Evolutionary conservation across 2,329 filamentous ascomycete species (phyloP), one percentile per base, ranked within the genome.

Genomic region (Stemphylium lycopersici): DNA sequence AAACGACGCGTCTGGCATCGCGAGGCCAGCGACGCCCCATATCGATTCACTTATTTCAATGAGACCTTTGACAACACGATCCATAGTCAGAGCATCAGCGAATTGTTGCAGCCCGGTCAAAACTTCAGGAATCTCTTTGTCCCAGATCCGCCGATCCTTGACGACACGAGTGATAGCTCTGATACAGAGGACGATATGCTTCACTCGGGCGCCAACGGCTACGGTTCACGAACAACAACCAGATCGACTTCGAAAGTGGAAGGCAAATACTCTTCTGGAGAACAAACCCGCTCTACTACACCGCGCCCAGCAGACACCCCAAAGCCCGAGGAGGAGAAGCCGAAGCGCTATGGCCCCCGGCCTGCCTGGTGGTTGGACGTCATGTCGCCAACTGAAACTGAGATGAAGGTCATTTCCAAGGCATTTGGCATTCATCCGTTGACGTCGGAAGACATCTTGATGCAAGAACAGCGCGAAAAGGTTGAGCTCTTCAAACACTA

Each of bases 301-400:
- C 83, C 84, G 13, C 76, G 76, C 55, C 80, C 82, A 49, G 88
- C 64, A 18, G 52, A 59, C 12, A 66, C 68, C 3, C 59, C 40
- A 6, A 72, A 64, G 52, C 65, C 54, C 55, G 65, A 63, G 16
- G 49, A 62, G 49, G 65, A 71, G 56, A 74, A 71, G 54, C 62
- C 63, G 10, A 80, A 79, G 58, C 74, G 78, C 10, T 79, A 78
- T 58, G 93, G 93, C 1, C 89, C 95, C 22, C 87, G 93, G 5
- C 95, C 95, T 4, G 93, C 95, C 0, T 99, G 95, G 85, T 99
- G 95, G 95, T 84, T 99, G 3, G 95, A 99, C 76, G 86, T 99
- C 4, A 81, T 97, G 20, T 90, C 86, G 39, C 95, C 95, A 0
- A 97, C 93, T 0, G 93, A 98, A 69, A 87, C 88, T 0, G 95